phyloP scores from a whole-genome alignment of 805 yeast genomes.

The Candida anglica region DNA sequence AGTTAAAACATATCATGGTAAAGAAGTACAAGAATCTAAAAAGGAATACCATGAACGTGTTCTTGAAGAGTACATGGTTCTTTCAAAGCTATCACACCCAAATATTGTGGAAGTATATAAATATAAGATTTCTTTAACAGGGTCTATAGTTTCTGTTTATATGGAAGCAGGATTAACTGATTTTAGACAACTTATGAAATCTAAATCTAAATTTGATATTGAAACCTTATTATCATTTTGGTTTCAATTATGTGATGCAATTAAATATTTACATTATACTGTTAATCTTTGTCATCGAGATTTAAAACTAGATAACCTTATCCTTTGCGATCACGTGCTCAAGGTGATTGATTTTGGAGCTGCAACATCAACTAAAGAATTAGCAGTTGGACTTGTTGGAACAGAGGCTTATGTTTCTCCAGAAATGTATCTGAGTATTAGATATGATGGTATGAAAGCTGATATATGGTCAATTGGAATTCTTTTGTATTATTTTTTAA shows the following conservation, averaged over 20 bases:
- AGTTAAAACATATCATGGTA: conserved; percentile 40
- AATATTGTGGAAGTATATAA: conserved; percentile 33
- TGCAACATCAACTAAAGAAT: conserved; percentile 12
- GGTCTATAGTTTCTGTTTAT: conserved; percentile 21
- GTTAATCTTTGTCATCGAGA: conserved; percentile 44
- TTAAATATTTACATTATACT: conserved; percentile 33
- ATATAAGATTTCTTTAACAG: conserved; percentile 18
- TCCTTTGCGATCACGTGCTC: conserved; percentile 24
- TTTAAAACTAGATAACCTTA: conserved; percentile 45
- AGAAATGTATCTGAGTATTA: conserved; percentile 33
- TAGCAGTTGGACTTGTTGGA: conserved; percentile 45
- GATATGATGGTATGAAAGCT: conserved; percentile 36
- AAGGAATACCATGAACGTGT: conserved; percentile 37
- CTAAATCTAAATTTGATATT: not conserved
- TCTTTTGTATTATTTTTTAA: conserved; percentile 28
- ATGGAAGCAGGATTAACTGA: conserved; percentile 30
- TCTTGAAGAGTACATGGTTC: conserved; percentile 30
- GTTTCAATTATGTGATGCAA: conserved; percentile 38
- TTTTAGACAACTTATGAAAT: conserved; percentile 10
- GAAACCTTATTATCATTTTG: conserved; percentile 26
- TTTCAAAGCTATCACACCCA: conserved; percentile 21
- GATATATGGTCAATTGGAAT: conserved; percentile 54
- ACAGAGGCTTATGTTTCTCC: conserved; percentile 45
- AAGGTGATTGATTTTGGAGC: conserved; percentile 46
- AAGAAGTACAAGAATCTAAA: conserved; percentile 36